Conservation (phyloP, 768 basidiomycete genomes). For the Daedaleopsis sinensis region DNA sequence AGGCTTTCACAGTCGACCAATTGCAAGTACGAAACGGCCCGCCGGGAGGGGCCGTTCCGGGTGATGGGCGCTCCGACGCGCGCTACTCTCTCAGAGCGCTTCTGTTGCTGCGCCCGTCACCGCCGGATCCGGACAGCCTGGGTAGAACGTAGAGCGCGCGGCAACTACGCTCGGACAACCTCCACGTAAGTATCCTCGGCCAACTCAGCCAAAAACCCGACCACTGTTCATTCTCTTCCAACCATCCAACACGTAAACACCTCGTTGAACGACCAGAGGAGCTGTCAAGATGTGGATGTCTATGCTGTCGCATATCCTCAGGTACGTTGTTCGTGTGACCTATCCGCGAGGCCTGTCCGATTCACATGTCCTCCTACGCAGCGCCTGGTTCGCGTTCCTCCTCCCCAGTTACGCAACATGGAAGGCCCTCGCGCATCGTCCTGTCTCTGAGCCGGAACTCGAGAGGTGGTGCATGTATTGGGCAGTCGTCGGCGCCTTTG, state of each 20-base stretch:
- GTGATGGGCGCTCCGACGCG: conserved; percentile 17
- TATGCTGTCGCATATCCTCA: conserved; percentile 50
- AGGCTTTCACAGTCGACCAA: too few relatives aligned
- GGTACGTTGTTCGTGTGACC: conserved; percentile 37
- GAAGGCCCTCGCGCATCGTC: conserved; percentile 63
- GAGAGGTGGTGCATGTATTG: conserved; percentile 66
- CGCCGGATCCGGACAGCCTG: neutral
- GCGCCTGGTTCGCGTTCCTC: conserved; percentile 74
- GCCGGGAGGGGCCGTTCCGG: neutral
- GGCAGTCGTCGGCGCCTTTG: conserved; percentile 60
- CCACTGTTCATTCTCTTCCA: neutral
- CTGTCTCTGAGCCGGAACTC: conserved; percentile 53
- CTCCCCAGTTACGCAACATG: conserved; percentile 67
- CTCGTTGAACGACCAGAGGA: neutral
- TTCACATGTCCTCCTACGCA: conserved; percentile 28
- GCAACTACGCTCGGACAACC: neutral
- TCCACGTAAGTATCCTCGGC: neutral
- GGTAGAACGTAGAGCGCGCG: neutral
- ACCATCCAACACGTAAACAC: neutral
- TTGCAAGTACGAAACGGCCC: neutral
- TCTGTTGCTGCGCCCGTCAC: conserved; percentile 6
- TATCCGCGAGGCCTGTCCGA: neutral
- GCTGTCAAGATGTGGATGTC: conserved; percentile 49
- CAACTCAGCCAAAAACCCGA: neutral
- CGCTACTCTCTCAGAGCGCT: neutral